Percentiles rank a stretch among this genome's conserved stretches.
phyloP scores from a whole-genome alignment of 1,284 basidiomycete species.

The Papiliotrema flavescens region DNA sequence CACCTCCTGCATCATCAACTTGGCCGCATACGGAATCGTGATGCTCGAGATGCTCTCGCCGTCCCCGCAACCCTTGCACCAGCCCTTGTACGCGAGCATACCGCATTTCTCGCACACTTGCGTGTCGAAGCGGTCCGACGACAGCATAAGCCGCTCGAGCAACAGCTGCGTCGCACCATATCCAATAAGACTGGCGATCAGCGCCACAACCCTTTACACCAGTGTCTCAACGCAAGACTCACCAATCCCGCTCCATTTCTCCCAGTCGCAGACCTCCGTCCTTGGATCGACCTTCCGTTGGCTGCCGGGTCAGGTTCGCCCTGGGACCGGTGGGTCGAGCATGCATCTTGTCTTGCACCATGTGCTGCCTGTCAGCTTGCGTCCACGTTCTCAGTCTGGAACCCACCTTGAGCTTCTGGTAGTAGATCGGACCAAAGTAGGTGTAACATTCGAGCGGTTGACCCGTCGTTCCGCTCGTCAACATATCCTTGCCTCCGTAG shows the following conservation, averaged over 20 bases:
- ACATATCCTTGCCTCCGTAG: slow-evolving; percentile 96
- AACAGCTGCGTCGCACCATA: slow-evolving; percentile 95
- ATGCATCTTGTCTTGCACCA: slow-evolving; percentile 99
- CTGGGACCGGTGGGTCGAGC: slow-evolving; percentile 94
- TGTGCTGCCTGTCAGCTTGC: slow-evolving; percentile 56
- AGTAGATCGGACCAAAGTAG: slow-evolving; percentile 98
- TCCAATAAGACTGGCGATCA: slow-evolving; percentile 64
- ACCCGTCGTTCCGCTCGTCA: slow-evolving; percentile 96
- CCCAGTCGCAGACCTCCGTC: slow-evolving; percentile 96
- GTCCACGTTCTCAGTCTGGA: not conserved
- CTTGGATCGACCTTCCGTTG: slow-evolving; percentile 94
- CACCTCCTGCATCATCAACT: slow-evolving; percentile 95
- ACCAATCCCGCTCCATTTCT: slow-evolving; percentile 97
- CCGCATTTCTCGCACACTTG: slow-evolving; percentile 95
- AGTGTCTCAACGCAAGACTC: slow-evolving; percentile 21
- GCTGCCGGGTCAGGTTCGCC: slow-evolving; percentile 94
- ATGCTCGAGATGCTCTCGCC: slow-evolving; percentile 93
- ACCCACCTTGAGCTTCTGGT: slow-evolving; percentile 61
- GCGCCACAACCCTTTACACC: not conserved
- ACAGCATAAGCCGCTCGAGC: slow-evolving; percentile 96
- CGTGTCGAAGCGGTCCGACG: slow-evolving; percentile 94
- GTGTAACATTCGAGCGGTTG: slow-evolving; percentile 95
- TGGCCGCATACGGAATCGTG: slow-evolving; percentile 97
- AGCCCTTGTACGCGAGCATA: slow-evolving; percentile 87
- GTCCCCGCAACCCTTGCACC: slow-evolving; percentile 94